Base-by-base conservation (phyloP, 2,329 filamentous ascomycete species). In the Penicillium sp. region DNA sequence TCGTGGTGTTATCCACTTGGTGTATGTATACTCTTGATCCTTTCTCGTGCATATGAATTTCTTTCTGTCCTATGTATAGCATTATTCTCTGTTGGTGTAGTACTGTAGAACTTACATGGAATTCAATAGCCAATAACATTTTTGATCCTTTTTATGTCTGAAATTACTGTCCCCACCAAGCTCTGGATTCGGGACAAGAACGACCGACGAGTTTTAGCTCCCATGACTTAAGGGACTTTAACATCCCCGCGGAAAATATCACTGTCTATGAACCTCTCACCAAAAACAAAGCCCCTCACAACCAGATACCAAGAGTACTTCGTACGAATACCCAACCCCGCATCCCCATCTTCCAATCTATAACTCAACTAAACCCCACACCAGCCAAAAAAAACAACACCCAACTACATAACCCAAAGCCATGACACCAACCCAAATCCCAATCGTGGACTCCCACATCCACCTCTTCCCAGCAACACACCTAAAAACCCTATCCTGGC, bases 371-470 rank as follows among this genome's bases (percentile, higher is more conserved):
- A 19, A 45, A 31, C 40, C 41, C 35, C 40, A 19, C 19, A n/a
- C 8, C 37, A 29, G 17, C 4, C 10, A 40, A 19, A 29, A 19
- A 29, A 27, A 5, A 50, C 10, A 46, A 8, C 17, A 33, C 15
- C 15, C 6, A 35, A 21, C 2, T 7, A n/a, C 31, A 19, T 6
- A 50, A 27, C 9, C 9, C 17, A 23, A n/a, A 41, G 27, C n/a
- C 19, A 52, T 45, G 38, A 13, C 29, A 12, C 27, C 33, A 51
- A 27, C 17, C 35, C 31, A 40, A 27, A 42, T 42, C 27, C 73
- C 84, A 29, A 87, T 96, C 70, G 86, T 97, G 75, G 93, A 97
- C 80, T 89, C 91, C 40, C 93, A 97, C 80, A 89, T 97, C 76
- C 93, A 97, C 78, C 86, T 97, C 69, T 96, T 86, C 80, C 89